Conservation (phyloP, 2,329 filamentous ascomycete genomes). For the Zymoseptoria crescenta region DNA sequence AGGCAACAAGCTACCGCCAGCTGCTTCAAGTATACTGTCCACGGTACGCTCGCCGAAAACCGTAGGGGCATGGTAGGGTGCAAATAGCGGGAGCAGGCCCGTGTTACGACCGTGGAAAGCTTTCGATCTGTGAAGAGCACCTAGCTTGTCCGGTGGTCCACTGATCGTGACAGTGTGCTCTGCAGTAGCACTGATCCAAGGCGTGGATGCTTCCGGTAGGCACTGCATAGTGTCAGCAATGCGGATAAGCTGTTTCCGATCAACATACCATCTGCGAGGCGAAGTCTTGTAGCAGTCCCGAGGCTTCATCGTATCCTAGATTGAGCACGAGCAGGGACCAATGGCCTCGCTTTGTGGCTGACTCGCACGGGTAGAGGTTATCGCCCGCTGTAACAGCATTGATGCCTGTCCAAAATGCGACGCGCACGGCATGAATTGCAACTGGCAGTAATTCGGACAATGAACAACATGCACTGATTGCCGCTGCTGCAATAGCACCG, state of each 20-base stretch:
- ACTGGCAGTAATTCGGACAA: slow-evolving; percentile 11
- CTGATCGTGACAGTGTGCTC: slow-evolving; percentile 8
- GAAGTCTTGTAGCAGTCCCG: not conserved
- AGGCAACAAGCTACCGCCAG: too few relatives aligned
- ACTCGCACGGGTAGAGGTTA: slow-evolving; percentile 16
- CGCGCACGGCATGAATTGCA: slow-evolving; percentile 28
- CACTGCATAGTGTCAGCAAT: too few relatives aligned
- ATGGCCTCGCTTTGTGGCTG: not conserved
- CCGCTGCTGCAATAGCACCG: slow-evolving; percentile 17
- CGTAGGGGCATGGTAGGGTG: slow-evolving; percentile 11
- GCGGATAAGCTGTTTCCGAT: too few relatives aligned
- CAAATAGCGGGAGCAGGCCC: slow-evolving; percentile 10
- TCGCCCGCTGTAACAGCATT: not conserved
- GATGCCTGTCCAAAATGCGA: slow-evolving; percentile 41
- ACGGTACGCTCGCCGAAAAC: slow-evolving; percentile 8
- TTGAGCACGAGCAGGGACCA: not conserved
- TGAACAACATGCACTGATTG: slow-evolving; percentile 14
- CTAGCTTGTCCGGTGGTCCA: slow-evolving; percentile 3
- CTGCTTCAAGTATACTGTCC: too few relatives aligned
- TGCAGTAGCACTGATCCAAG: slow-evolving; percentile 8
- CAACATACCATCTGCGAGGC: too few relatives aligned
- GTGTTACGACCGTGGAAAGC: not conserved
- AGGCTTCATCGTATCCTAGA: not conserved
- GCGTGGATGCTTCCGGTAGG: slow-evolving; percentile 4
- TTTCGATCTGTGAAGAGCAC: slow-evolving; percentile 1